Conservation (phyloP, 2,329 filamentous ascomycete genomes). For the Neobulgaria alba region DNA sequence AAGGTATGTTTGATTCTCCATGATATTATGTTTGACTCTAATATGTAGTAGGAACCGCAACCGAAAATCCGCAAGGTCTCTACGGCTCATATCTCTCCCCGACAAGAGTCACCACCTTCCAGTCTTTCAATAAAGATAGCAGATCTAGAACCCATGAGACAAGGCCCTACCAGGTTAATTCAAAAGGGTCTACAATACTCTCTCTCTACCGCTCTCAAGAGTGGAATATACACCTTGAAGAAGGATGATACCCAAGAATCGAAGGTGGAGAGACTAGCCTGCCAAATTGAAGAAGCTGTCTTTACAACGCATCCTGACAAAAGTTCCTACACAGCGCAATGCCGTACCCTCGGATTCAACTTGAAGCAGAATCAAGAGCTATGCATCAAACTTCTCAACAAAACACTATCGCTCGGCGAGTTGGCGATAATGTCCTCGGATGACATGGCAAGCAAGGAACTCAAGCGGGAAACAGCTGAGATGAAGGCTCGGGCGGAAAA, state of each 20-base stretch:
- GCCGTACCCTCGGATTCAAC: slow-evolving; percentile 74
- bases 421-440: slow-evolving; percentile 83
- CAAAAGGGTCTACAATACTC: slow-evolving; percentile 60
- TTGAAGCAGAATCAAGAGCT: slow-evolving; percentile 81
- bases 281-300: slow-evolving; percentile 71
- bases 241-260: slow-evolving; percentile 55
- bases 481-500: slow-evolving; percentile 73
- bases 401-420: slow-evolving; percentile 61
- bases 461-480: slow-evolving; percentile 67
- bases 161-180: slow-evolving; percentile 60
- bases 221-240: slow-evolving; percentile 52
- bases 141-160: slow-evolving; percentile 55
- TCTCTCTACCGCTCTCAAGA: slow-evolving; percentile 59
- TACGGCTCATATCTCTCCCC: slow-evolving; percentile 35
- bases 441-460: slow-evolving; percentile 86
- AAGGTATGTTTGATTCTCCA: slow-evolving; percentile 35
- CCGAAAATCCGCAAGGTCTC: slow-evolving; percentile 47
- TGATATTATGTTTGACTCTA: slow-evolving; percentile 2
- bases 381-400: slow-evolving; percentile 64
- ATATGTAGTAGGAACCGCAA: slow-evolving; percentile 32
- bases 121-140: slow-evolving; percentile 43
- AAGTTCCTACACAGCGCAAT: slow-evolving; percentile 50
- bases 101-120: slow-evolving; percentile 25
- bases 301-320: slow-evolving; percentile 45
- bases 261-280: slow-evolving; percentile 60